phyloP scores from a whole-genome alignment of 2,329 filamentous ascomycete species.

The Microcyclospora tardicrescens region DNA sequence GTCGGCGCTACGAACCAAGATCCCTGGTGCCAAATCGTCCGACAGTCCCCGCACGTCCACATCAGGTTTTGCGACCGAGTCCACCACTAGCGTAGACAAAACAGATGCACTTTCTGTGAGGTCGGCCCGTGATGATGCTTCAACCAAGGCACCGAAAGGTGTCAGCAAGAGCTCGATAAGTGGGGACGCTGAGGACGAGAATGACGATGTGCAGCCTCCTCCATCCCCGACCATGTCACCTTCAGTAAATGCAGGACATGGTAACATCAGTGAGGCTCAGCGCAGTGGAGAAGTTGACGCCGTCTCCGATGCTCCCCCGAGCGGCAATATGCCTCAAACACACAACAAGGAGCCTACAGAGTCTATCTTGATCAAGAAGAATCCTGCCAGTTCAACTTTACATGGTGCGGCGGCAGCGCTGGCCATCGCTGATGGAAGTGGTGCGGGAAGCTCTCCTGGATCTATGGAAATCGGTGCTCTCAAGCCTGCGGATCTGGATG shows the following conservation, averaged over 20 bases:
- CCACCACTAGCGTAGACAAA: conserved; percentile 41
- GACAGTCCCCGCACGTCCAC: conserved; percentile 74
- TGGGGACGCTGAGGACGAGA: conserved; percentile 7
- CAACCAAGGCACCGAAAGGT: conserved; percentile 3
- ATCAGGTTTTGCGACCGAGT: conserved; percentile 38
- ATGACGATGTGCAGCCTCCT: conserved; percentile 39
- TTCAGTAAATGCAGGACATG: conserved; percentile 58
- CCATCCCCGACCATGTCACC: conserved; percentile 79
- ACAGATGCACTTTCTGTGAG: conserved; percentile 63
- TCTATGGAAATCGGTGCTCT: conserved; percentile 74
- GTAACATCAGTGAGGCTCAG: conserved; percentile 69
- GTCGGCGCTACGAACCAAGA: conserved; percentile 72
- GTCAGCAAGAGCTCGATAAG: conserved; percentile 6
- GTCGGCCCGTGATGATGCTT: conserved; percentile 34
- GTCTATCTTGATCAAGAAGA: conserved; percentile 74
- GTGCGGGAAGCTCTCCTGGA: conserved; percentile 2
- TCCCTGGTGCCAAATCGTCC: conserved; percentile 51
- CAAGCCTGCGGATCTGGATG: conserved; percentile 86
- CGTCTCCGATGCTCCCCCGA: conserved; percentile 80
- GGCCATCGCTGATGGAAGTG: conserved; percentile 16
- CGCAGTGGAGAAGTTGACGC: conserved; percentile 83
- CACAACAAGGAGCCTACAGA: conserved; percentile 59
- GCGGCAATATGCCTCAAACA: conserved; percentile 43
- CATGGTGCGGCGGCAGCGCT: conserved; percentile 17
- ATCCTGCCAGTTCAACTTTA: conserved; percentile 2